Conservation (phyloP, 208 protist genomes). For the Acanthamoeba royreba region DNA sequence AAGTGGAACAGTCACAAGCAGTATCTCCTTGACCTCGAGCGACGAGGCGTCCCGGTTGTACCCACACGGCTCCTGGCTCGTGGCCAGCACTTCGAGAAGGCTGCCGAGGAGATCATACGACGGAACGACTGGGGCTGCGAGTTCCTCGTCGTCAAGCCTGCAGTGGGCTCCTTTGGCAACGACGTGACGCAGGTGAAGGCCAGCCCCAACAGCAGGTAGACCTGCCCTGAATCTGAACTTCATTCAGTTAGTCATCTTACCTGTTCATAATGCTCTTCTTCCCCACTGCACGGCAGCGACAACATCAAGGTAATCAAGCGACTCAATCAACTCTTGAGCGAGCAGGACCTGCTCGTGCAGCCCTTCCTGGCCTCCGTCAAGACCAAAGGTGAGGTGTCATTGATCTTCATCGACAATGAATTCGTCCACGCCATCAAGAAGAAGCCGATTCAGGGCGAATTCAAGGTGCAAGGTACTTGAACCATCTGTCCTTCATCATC, state of each 20-base stretch:
- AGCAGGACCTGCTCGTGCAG: background rate
- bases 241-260: background rate
- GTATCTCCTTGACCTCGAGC: background rate
- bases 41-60: background rate
- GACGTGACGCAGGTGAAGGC: background rate
- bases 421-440: conserved; percentile 38
- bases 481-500: too few relatives aligned
- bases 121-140: conserved; percentile 19
- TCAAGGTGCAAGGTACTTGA: conserved; percentile 1
- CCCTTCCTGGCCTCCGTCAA: background rate
- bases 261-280: background rate
- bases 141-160: background rate
- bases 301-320: conserved; percentile 4
- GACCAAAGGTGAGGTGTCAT: conserved; percentile 20
- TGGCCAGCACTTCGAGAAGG: background rate
- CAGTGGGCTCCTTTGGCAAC: conserved; percentile 29
- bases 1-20: conserved; percentile 25
- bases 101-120: background rate
- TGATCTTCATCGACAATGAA: background rate
- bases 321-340: background rate
- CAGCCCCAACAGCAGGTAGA: background rate
- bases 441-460: background rate
- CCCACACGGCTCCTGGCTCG: background rate
- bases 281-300: background rate
- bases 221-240: background rate